Evolutionary conservation across 306 rosid genomes (phyloP).

Genomic region (Dalbergia cochinchinensis): DNA sequence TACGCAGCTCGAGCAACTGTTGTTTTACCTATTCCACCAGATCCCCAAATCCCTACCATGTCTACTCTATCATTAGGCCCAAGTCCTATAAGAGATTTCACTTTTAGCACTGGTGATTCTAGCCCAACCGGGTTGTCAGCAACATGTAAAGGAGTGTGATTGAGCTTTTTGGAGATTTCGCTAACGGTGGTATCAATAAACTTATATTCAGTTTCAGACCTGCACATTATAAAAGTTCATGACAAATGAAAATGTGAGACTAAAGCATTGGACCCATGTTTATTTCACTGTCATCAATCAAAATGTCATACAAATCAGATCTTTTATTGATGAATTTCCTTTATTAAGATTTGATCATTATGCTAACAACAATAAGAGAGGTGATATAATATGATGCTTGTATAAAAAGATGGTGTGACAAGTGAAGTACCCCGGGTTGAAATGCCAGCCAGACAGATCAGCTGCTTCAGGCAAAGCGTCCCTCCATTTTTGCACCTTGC

Average conservation of each 20-base stretch:
- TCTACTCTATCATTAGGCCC: neutral
- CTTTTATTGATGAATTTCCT: too few relatives aligned
- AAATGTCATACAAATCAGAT: too few relatives aligned
- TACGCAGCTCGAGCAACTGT: slow-evolving; percentile 22
- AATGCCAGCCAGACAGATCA: neutral
- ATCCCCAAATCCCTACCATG: slow-evolving; percentile 23
- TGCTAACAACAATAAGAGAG: neutral
- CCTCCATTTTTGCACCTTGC: slow-evolving; percentile 2
- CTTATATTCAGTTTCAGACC: slow-evolving; percentile 24
- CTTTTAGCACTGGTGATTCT: neutral
- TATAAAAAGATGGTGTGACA: too few relatives aligned
- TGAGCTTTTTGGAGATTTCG: neutral
- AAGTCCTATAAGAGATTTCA: neutral
- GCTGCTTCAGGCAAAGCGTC: neutral
- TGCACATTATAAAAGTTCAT: slow-evolving; percentile 1
- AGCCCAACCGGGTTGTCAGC: slow-evolving; percentile 24
- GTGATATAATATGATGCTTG: neutral
- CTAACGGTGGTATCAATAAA: neutral
- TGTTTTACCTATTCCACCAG: slow-evolving; percentile 10
- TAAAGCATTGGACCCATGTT: too few relatives aligned
- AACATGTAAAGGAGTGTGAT: neutral
- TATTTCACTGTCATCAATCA: too few relatives aligned
- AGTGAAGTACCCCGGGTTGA: neutral
- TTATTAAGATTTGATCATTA: neutral
- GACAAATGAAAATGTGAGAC: neutral